A percentile compares a stretch with the other conserved stretches of the same genome.
These are phyloP conservation scores for Nicotiana tomentosiformis DNA, from an alignment of 257 asterid species.

Conservation along the genomic window DNA sequence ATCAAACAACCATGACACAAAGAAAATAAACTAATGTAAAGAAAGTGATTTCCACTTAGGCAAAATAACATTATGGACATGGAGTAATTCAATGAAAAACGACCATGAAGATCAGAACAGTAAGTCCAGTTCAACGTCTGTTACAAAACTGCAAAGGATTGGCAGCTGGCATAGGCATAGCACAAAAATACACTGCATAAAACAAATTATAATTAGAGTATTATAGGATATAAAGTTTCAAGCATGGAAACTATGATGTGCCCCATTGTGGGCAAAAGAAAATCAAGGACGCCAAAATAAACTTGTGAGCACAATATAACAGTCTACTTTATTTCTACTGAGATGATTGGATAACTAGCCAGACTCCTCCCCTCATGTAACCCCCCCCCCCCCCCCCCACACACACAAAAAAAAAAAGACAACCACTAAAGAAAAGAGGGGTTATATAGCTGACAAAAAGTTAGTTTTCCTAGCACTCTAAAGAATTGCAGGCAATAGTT, in stretches of 20 bases:
- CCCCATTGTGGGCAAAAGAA: background rate
- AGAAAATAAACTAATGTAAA: constrained; percentile 1
- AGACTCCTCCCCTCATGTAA: background rate
- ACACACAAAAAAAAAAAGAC: background rate
- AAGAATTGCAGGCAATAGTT: background rate
- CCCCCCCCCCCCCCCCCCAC: background rate
- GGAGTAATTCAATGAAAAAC: constrained; percentile 7
- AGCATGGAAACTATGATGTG: background rate
- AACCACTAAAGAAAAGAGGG: background rate
- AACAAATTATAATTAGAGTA: background rate
- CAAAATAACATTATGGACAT: constrained; percentile 1
- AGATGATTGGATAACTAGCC: background rate
- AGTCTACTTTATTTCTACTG: background rate
- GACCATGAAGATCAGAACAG: background rate
- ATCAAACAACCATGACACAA: background rate
- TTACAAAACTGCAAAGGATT: background rate
- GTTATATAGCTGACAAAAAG: background rate
- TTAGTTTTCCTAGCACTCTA: background rate
- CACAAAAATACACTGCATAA: constrained; percentile 35
- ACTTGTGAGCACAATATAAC: background rate
- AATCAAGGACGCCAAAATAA: background rate
- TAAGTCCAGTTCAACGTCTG: constrained; percentile 4
- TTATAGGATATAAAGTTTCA: background rate
- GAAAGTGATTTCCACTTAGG: background rate
- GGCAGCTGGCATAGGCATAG: background rate